Percentiles rank a stretch among this genome's conserved stretches.
phyloP scores from a whole-genome alignment of 176 grass and related monocot genomes.

The Secale cereale region DNA sequence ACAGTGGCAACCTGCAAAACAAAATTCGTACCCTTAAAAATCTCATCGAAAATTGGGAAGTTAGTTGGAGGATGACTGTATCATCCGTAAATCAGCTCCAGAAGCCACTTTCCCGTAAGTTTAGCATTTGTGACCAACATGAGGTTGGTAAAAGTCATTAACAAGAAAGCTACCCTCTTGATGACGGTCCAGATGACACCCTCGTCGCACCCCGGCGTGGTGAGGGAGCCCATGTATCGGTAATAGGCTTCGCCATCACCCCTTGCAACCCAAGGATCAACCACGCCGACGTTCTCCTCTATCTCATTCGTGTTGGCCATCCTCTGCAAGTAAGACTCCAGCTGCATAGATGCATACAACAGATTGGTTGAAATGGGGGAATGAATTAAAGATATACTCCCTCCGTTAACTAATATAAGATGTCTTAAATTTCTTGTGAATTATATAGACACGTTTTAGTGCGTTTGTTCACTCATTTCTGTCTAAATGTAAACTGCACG shows the following conservation, averaged over 20 bases:
- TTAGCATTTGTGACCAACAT: not conserved
- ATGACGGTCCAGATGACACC: slow-evolving; percentile 75
- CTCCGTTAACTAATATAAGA: no score
- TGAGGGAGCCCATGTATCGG: slow-evolving; percentile 82
- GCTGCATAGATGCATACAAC: slow-evolving; percentile 39
- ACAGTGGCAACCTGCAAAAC: slow-evolving; percentile 53
- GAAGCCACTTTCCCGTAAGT: no score
- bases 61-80: no score
- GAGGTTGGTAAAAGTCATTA: not conserved
- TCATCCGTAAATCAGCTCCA: no score
- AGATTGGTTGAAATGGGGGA: no score
- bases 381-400: no score
- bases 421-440: no score
- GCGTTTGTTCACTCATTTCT: no score
- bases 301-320: slow-evolving; percentile 7
- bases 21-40: no score
- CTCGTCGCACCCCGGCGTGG: slow-evolving; percentile 61
- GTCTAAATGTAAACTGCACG: no score
- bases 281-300: slow-evolving; percentile 36
- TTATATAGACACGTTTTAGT: no score
- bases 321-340: slow-evolving; percentile 45
- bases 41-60: no score
- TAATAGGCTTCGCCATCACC: slow-evolving; percentile 52
- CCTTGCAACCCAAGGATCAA: slow-evolving; percentile 34
- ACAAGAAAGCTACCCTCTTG: slow-evolving; percentile 11